Evolutionary conservation across 768 basidiomycete genomes (phyloP).

Genomic region (Rhodosporidiobolus sp.): DNA sequence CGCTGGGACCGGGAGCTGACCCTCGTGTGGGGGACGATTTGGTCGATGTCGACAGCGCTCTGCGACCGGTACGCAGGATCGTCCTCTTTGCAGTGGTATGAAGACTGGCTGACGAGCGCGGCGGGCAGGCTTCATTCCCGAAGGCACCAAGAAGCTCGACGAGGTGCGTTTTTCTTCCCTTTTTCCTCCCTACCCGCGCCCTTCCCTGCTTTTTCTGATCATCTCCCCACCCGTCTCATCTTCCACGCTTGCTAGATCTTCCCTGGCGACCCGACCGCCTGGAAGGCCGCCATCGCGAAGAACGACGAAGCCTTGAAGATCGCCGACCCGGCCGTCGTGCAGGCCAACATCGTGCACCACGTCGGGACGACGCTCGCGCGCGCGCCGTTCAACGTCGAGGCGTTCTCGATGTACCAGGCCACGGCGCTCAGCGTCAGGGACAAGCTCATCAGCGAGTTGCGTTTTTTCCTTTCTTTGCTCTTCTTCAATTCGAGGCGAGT

Average conservation of each 20-base stretch:
- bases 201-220: too few relatives aligned
- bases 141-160: conserved; percentile 14
- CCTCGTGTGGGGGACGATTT: too few relatives aligned
- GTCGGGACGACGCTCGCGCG: conserved; percentile 72
- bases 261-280: conserved; percentile 25
- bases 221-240: too few relatives aligned
- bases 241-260: too few relatives aligned
- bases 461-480: too few relatives aligned
- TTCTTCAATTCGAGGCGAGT: too few relatives aligned
- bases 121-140: conserved; percentile 25
- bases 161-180: conserved; percentile 7
- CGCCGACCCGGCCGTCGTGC: conserved; percentile 14
- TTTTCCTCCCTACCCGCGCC: background rate
- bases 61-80: conserved; percentile 28
- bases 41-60: conserved; percentile 10
- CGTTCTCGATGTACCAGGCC: conserved; percentile 87
- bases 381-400: conserved; percentile 81
- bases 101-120: background rate
- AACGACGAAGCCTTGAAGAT: conserved; percentile 12
- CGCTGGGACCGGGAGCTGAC: background rate
- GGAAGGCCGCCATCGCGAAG: conserved; percentile 28
- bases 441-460: conserved; percentile 55
- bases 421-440: conserved; percentile 83
- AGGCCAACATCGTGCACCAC: conserved; percentile 23
- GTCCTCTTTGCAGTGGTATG: background rate